These are phyloP conservation scores for Pythium brassicae DNA, from an alignment of 352 stramenopile species.

Conservation along the genomic window DNA sequence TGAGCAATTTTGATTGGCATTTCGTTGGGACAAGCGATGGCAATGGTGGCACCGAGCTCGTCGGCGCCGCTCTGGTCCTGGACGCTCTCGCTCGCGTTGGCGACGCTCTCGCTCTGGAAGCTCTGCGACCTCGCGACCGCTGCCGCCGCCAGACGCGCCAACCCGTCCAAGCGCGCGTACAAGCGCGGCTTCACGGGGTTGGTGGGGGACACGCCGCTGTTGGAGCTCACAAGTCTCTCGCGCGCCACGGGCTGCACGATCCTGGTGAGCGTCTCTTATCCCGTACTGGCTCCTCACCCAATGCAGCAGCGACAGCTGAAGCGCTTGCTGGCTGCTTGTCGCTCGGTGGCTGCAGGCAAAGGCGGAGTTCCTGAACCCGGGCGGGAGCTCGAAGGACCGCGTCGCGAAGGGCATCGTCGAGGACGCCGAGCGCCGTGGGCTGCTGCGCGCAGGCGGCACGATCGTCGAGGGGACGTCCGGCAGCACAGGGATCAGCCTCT, in stretches of 20 bases:
- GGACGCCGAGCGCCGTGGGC: conserved; percentile 84
- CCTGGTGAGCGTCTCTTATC: conserved; percentile 36
- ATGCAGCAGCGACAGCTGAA: neutral
- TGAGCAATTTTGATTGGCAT: neutral
- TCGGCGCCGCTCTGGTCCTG: conserved; percentile 45
- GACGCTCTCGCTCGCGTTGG: conserved; percentile 47
- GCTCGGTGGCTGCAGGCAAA: conserved; percentile 58
- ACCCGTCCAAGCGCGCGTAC: conserved; percentile 13
- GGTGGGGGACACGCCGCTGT: conserved; percentile 92
- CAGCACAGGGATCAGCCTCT: conserved; percentile 97
- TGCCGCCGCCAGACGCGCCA: conserved; percentile 20
- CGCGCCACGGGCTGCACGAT: conserved; percentile 88
- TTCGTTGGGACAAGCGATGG: conserved; percentile 11
- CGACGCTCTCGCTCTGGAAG: conserved; percentile 73
- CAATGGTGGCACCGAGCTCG: conserved; percentile 7
- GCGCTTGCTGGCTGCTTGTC: neutral
- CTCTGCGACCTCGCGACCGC: conserved; percentile 36
- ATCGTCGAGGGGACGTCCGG: conserved; percentile 98
- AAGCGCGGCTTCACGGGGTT: conserved; percentile 78
- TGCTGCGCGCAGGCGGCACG: conserved; percentile 88
- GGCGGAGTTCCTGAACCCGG: conserved; percentile 97
- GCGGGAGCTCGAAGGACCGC: conserved; percentile 96
- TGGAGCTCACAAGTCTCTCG: conserved; percentile 89
- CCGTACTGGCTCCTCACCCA: neutral
- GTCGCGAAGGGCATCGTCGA: conserved; percentile 95